Evolutionary conservation across 2,329 filamentous ascomycete species (phyloP).

Genomic region (Leptosphaerulina australis): DNA sequence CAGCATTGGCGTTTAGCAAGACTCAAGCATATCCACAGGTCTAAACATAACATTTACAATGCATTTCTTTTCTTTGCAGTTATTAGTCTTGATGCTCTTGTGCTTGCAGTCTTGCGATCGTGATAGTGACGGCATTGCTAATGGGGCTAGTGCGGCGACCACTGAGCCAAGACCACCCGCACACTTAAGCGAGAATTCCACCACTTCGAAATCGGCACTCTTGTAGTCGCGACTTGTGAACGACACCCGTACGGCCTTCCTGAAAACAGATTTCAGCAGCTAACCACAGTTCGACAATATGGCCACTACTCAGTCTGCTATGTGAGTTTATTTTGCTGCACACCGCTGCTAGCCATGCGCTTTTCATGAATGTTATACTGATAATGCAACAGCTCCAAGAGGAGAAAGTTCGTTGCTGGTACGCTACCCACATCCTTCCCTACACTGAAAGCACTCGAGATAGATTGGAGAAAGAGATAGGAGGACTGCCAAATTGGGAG

Average conservation of each 20-base stretch:
- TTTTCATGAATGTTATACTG: slow-evolving; percentile 27
- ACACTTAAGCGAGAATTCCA: too few species aligned
- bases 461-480: not conserved
- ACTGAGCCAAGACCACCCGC: too few species aligned
- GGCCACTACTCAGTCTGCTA: slow-evolving; percentile 51
- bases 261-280: slow-evolving; percentile 49
- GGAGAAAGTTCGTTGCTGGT: slow-evolving; percentile 70
- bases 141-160: not conserved
- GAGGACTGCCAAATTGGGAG: slow-evolving; percentile 11
- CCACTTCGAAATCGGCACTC: slow-evolving; percentile 16
- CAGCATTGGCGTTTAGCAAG: slow-evolving; percentile 4
- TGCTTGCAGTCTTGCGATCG: not conserved
- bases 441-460: slow-evolving; percentile 6
- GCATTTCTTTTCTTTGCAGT: not conserved
- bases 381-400: slow-evolving; percentile 71
- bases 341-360: slow-evolving; percentile 4
- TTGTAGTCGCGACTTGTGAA: not conserved
- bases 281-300: slow-evolving; percentile 47
- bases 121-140: not conserved
- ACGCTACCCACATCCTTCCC: slow-evolving; percentile 38
- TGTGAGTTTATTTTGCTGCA: slow-evolving; percentile 40
- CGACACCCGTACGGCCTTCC: slow-evolving; percentile 28
- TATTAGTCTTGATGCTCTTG: not conserved
- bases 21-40: not conserved
- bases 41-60: not conserved